These are phyloP conservation scores for Pyricularia sp. DNA, from an alignment of 2,329 filamentous ascomycete species.

Conservation along the genomic window DNA sequence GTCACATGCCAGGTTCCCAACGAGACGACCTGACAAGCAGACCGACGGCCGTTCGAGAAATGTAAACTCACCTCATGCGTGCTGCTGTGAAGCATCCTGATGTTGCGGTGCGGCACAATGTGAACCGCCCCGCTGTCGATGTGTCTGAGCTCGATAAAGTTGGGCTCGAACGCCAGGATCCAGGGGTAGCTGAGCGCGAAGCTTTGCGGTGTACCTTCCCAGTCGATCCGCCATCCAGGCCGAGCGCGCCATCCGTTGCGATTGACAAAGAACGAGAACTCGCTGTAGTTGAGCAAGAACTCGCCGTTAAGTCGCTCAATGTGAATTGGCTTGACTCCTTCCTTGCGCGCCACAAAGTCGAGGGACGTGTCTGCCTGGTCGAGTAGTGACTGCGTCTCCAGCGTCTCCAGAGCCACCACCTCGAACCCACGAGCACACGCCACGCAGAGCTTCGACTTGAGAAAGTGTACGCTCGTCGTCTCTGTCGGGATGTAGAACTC, in stretches of 20 bases:
- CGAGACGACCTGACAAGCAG: background rate
- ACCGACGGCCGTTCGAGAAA: background rate
- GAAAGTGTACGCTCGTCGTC: slow-evolving; percentile 96
- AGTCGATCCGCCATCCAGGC: slow-evolving; percentile 94
- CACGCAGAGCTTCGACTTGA: slow-evolving; percentile 93
- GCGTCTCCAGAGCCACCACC: slow-evolving; percentile 89
- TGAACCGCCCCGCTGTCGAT: slow-evolving; percentile 93
- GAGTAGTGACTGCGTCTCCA: slow-evolving; percentile 94
- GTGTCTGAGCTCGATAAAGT: slow-evolving; percentile 93
- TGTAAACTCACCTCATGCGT: slow-evolving; percentile 73
- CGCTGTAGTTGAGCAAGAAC: slow-evolving; percentile 94
- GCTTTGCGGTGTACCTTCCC: slow-evolving; percentile 86
- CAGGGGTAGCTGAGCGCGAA: slow-evolving; percentile 96
- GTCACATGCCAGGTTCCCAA: no score
- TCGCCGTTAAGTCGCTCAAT: slow-evolving; percentile 96
- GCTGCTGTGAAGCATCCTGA: slow-evolving; percentile 94
- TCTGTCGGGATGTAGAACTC: slow-evolving; percentile 99
- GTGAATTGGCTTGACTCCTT: slow-evolving; percentile 89
- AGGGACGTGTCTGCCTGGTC: slow-evolving; percentile 97
- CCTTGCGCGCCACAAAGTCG: slow-evolving; percentile 90
- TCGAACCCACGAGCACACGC: slow-evolving; percentile 94
- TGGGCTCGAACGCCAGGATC: slow-evolving; percentile 93
- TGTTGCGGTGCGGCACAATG: slow-evolving; percentile 93
- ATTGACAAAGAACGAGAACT: slow-evolving; percentile 99
- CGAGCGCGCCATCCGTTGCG: slow-evolving; percentile 94